Evolutionary conservation across 176 grass and related monocot genomes (phyloP).

Genomic region (Musa troglodytarum): DNA sequence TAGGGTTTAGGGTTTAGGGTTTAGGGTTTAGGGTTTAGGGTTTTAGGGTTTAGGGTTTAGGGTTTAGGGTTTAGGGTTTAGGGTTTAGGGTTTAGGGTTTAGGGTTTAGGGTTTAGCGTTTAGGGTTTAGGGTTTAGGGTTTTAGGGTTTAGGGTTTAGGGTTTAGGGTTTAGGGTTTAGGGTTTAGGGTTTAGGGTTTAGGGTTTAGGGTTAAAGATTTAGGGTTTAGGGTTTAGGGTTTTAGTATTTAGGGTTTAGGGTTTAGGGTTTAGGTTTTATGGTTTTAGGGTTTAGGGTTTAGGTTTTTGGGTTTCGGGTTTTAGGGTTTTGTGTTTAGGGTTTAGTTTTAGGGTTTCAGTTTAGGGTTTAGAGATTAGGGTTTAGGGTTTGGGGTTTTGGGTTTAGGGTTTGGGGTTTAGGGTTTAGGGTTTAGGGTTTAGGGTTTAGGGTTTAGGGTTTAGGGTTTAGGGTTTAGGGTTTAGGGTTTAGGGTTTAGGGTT

Average conservation of each 20-base stretch:
- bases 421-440: background rate
- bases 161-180: too few relatives aligned
- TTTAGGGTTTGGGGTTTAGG: slow-evolving; percentile 7
- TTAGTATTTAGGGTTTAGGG: background rate
- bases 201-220: background rate
- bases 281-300: too few relatives aligned
- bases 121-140: too few relatives aligned
- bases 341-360: too few relatives aligned
- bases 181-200: slow-evolving; percentile 15
- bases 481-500: background rate
- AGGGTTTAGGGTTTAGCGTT: too few relatives aligned
- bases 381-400: background rate
- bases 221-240: too few relatives aligned
- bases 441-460: background rate
- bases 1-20: too few relatives aligned
- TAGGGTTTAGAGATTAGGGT: background rate
- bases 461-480: background rate
- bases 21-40: too few relatives aligned
- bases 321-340: background rate
- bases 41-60: too few relatives aligned
- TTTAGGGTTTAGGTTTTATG: slow-evolving; percentile 12
- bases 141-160: too few relatives aligned
- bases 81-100: too few relatives aligned
- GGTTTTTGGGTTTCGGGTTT: slow-evolving; percentile 14
- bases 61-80: too few relatives aligned